Evolutionary conservation across 2,329 filamentous ascomycete species (phyloP).

Genomic region (Sporothrix variecibatus): DNA sequence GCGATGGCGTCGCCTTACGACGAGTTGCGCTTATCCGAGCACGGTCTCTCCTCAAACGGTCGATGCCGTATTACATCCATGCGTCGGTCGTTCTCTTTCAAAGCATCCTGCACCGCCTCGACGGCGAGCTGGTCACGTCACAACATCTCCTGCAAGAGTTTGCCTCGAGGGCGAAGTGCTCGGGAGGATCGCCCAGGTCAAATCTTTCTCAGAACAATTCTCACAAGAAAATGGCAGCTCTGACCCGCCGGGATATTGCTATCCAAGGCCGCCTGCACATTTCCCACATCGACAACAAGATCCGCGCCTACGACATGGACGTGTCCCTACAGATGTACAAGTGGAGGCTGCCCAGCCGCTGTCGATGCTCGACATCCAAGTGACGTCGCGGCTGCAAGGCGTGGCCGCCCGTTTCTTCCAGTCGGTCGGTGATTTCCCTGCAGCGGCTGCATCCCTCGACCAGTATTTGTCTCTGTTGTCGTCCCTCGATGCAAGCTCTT

Average conservation of each 20-base stretch:
- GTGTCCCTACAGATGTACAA: slow-evolving; percentile 37
- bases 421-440: slow-evolving; percentile 38
- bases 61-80: slow-evolving; percentile 40
- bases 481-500: slow-evolving; percentile 28
- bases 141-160: slow-evolving; percentile 32
- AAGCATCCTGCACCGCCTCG: slow-evolving; percentile 37
- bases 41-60: slow-evolving; percentile 33
- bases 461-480: slow-evolving; percentile 37
- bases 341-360: slow-evolving; percentile 37
- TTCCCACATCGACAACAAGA: slow-evolving; percentile 41
- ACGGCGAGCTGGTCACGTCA: slow-evolving; percentile 35
- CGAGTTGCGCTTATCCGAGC: slow-evolving; percentile 34
- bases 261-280: slow-evolving; percentile 40
- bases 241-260: slow-evolving; percentile 27
- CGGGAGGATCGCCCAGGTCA: too few relatives aligned
- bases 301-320: slow-evolving; percentile 38
- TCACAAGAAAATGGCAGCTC: neutral
- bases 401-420: slow-evolving; percentile 40
- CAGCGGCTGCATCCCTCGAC: slow-evolving; percentile 37
- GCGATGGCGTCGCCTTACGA: slow-evolving; percentile 36
- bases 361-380: slow-evolving; percentile 39
- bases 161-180: neutral
- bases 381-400: slow-evolving; percentile 39
- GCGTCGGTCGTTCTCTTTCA: slow-evolving; percentile 38
- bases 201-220: too few relatives aligned